Base-by-base conservation (phyloP, 768 basidiomycete genomes). In the Tricholoma sp. region DNA sequence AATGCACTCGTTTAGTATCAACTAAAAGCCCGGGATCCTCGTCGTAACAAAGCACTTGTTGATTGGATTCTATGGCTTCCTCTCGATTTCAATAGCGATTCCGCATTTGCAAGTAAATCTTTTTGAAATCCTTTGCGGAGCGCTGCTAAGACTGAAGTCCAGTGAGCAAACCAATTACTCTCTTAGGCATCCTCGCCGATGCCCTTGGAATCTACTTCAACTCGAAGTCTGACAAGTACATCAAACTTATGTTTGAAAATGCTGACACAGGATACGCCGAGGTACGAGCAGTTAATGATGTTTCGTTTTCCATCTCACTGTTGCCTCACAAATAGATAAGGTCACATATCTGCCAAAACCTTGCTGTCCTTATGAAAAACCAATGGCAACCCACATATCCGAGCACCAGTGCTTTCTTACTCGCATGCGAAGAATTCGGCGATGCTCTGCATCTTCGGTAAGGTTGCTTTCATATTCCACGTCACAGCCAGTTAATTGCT, bases 241-340 rank as follows among this genome's bases (percentile, higher is more conserved):
- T 86, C 57, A 75, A 84, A 50, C 64, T 90, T 46, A 81, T 90
- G 62, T 85, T 95, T 62, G 79, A 83, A 18, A 89, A 91, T 64
- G 79, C 89, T 21, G 81, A 88, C 59, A 92, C 90, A 4, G 84
- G 85, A 34, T 97, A 93, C 67, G 91, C 89, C 12, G 94, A 96
- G 73, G 93, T 90, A 69, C 39, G 70, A 43, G 11, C 32, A 60
- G 2, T 61, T 51, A 22, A 5, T 51, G 46, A 2, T 16, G 45
- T 56, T 2, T 32, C 49, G 45, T 19, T 27, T 57, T 54, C 14
- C 59, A 34, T 39, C 37, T 49, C 43, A 32, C 58, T 31, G 27
- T n/a, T 37, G 24, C 37, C 22, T 49, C 31, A 50, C 27, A 35
- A 50, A 46, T 62, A 91, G 89, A 83, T 92, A 59, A 79, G 92